These are phyloP conservation scores for Pterocarpus santalinus DNA, from an alignment of 306 rosid genomes.

Conservation along the genomic window DNA sequence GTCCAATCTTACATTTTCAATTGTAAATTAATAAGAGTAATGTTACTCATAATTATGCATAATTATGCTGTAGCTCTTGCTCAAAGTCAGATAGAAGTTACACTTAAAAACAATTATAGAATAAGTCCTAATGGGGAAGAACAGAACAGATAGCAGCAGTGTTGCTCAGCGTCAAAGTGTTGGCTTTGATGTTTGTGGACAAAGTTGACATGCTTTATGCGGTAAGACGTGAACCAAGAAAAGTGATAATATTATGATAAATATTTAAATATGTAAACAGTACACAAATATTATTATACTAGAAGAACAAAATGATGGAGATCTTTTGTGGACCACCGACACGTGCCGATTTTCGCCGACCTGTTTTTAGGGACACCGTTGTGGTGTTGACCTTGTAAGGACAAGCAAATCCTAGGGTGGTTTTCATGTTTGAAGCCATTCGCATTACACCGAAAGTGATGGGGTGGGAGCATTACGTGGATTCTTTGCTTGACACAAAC, in stretches of 20 bases:
- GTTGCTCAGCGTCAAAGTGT: neutral
- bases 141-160: neutral
- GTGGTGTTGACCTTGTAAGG: conserved; percentile 54
- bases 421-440: conserved; percentile 31
- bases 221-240: conserved; percentile 4
- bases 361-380: conserved; percentile 34
- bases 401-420: conserved; percentile 34
- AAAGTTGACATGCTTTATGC: conserved; percentile 2
- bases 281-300: neutral
- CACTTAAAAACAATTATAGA: neutral
- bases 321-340: conserved; percentile 52
- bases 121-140: neutral
- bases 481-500: conserved; percentile 30
- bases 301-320: conserved; percentile 41
- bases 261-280: neutral
- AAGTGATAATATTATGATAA: neutral
- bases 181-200: neutral
- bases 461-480: conserved; percentile 43
- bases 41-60: neutral
- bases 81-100: neutral
- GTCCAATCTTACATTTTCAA: neutral
- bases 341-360: conserved; percentile 74
- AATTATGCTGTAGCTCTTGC: neutral
- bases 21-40: neutral
- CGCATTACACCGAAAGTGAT: conserved; percentile 65